Conservation (phyloP, 306 rosid genomes). For the Quercus rubra region DNA sequence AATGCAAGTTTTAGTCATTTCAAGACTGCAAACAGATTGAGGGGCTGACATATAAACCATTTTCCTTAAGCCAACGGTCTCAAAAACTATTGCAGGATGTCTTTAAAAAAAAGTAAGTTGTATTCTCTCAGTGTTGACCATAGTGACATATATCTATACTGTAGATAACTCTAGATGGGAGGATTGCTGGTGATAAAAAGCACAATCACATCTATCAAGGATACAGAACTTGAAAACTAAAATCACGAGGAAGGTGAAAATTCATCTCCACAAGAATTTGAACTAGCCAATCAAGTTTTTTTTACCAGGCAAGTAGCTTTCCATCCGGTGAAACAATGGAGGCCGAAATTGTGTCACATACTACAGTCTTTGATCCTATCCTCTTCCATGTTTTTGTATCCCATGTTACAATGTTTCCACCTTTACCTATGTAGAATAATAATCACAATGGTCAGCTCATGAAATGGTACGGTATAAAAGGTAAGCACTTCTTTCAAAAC, state of each 20-base stretch:
- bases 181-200: not conserved
- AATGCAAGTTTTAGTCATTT: not conserved
- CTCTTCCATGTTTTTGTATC: constrained; percentile 73
- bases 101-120: not conserved
- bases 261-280: not conserved
- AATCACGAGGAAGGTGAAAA: not conserved
- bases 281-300: constrained; percentile 10
- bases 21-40: not conserved
- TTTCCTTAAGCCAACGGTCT: not conserved
- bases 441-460: constrained; percentile 20
- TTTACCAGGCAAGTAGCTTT: constrained; percentile 81
- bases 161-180: not conserved
- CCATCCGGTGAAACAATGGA: constrained; percentile 81
- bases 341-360: constrained; percentile 57
- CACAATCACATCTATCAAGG: not conserved
- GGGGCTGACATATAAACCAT: not conserved
- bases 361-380: constrained; percentile 54
- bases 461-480: not conserved
- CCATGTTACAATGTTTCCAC: constrained; percentile 80
- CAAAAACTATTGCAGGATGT: not conserved
- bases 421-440: constrained; percentile 43
- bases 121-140: not conserved
- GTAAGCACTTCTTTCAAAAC: not conserved
- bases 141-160: not conserved
- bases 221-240: not conserved